phyloP scores from a whole-genome alignment of 192 early-diverging fungal species.

The Coemansia sp. region DNA sequence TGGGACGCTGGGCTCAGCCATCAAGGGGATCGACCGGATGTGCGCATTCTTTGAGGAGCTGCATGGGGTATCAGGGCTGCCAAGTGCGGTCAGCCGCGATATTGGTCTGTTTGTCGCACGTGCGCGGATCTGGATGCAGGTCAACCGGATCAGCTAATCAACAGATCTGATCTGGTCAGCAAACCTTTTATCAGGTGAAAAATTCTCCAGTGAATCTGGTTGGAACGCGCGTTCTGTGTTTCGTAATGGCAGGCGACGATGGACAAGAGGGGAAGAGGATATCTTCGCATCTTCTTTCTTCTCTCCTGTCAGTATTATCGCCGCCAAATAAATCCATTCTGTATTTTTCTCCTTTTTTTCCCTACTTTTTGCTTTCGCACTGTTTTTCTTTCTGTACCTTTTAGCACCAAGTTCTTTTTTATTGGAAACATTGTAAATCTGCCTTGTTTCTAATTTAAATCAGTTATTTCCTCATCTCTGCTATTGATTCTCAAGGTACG shows the following conservation, averaged over 20 bases:
- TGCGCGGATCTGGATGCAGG: conserved; percentile 16
- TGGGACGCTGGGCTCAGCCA: conserved; percentile 17
- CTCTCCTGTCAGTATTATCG: neutral
- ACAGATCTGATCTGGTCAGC: neutral
- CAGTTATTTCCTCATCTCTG: neutral
- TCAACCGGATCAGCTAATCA: conserved; percentile 18
- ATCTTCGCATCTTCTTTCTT: neutral
- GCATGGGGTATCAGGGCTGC: neutral
- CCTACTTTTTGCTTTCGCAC: conserved; percentile 1
- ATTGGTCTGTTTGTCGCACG: conserved; percentile 21
- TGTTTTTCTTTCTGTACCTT: conserved; percentile 1
- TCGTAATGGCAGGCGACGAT: too few relatives aligned
- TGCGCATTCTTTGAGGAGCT: conserved; percentile 10
- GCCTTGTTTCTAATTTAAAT: neutral
- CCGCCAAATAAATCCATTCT: too few relatives aligned
- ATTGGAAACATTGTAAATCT: too few relatives aligned
- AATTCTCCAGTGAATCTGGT: too few relatives aligned
- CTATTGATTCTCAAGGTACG: conserved; percentile 5
- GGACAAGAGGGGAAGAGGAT: too few relatives aligned
- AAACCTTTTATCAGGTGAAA: neutral
- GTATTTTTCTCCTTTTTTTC: conserved; percentile 16
- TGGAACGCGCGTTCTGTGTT: conserved; percentile 7
- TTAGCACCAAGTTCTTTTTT: conserved; percentile 1
- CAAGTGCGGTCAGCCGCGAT: conserved; percentile 3
- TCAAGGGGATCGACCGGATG: conserved; percentile 29